Evolutionary conservation across 306 rosid genomes (phyloP), one percentile per base, ranked within the genome.

Genomic region (Cicer yamashitae): DNA sequence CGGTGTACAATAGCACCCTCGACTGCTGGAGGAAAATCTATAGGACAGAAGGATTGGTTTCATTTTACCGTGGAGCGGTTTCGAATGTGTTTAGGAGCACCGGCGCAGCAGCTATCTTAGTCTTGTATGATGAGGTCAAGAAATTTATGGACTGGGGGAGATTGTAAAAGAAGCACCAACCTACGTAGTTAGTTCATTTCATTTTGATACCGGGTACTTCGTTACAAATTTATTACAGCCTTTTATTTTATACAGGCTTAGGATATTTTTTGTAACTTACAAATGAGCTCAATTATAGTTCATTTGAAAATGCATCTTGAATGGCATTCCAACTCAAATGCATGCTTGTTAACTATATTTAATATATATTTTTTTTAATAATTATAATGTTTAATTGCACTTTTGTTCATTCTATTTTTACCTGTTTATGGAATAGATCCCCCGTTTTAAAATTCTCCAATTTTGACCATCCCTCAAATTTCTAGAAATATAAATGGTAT

Each of bases 1-100:
- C 82, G 0, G 82, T 87, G 82, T 94, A 94, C 80, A 25, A 52
- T 6, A 74, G 81, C 86, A 94, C 99, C 20, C 51, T 88, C 18
- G 97, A 92, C 34, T 92, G 99, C 87, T 94, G 97, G 99, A 90
- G 43, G 88, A 86, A 90, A 82, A 88, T 92, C 9, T 94, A 94
- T 50, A 71, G 76, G 75, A 85, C 71, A 7, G 97, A 90, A 10
- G 97, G 97, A n/a, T 73, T 88, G 54, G 20, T 79, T 80, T 92
- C 97, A n/a, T 94, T 94, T 74, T 94, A 92, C 81, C 96, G 99
- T 0, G 99, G 97, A 8, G 76, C 92, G 1, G 86, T 89, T 53
- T 94, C 98, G 0, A 92, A 87, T 79, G 67, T 94, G 87, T 89
- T 94, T 65, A 88, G 98, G 91, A 87, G 96, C 81, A 88, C 97